Evolutionary conservation across 1,284 basidiomycete genomes (phyloP), one percentile per base, ranked within the genome.

Genomic region (Rugosomyces carneus): DNA sequence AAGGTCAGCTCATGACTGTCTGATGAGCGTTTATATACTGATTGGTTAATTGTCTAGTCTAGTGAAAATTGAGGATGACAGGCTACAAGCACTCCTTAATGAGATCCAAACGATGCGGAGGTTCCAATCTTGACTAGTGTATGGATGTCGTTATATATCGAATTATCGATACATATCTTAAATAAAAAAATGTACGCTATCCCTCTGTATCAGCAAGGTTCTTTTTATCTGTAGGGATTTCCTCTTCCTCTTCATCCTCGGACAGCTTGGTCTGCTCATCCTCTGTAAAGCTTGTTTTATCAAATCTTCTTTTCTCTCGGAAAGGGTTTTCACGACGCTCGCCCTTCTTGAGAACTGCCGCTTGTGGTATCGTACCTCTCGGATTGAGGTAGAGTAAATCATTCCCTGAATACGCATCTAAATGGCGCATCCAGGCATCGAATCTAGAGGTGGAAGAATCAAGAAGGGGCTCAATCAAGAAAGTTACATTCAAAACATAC

Each of bases 41-140:
- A 34, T 16, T 7, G 3, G 27, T 9, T 29, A 15, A 1, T 16
- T 16, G 8, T 41, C 20, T 49, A 92, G 90, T 63, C 74, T 93
- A 37, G 83, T 87, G 16, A 89, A 89, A 60, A 81, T 91, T 49
- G 92, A 94, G 51, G 91, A 94, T 53, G 90, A 92, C 55, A 70
- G 80, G 50, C 68, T 94, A 40, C 89, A 94, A 60, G 73, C 78
- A 0, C 70, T 93, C 27, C 72, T 94, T 4, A 83, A 91, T 57
- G 89, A 93, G 61, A 88, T 94, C 35, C 87, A 92, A 59, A 88
- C 86, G 10, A 84, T 93, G 77, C 76, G 90, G 56, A 89, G 89
- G 64, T 93, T 90, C 75, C 90, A 90, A 67, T 74, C 80, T 55
- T 88, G 63, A 64, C 29, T 20, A 29, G 63, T 10, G 24, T 5